A percentile compares a stretch with the other conserved stretches of the same genome.
Conservation (phyloP, 2,329 filamentous ascomycete species). For the Talaromyces atroroseus region DNA sequence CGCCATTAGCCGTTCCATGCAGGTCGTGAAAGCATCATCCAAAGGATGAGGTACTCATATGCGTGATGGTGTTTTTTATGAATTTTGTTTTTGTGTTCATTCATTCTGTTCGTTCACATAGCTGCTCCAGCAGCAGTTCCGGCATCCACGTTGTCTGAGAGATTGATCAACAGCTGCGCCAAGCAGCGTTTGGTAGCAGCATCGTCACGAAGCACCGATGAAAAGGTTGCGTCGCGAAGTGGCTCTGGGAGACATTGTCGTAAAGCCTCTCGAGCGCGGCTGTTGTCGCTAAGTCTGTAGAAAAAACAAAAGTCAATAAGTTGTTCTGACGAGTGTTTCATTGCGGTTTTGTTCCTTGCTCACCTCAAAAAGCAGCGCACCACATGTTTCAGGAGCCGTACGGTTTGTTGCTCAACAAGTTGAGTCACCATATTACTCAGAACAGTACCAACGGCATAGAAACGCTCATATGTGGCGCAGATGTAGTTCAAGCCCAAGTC, state of each 20-base stretch:
- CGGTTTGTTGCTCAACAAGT: constrained; percentile 95
- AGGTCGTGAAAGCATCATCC: constrained; percentile 33
- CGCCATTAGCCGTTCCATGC: constrained; percentile 38
- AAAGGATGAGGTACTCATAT: constrained; percentile 33
- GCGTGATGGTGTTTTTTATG: constrained; percentile 1
- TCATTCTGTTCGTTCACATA: constrained; percentile 27
- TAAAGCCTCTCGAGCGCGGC: constrained; percentile 86
- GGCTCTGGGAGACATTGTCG: constrained; percentile 95
- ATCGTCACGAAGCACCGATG: constrained; percentile 90
- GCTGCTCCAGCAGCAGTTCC: constrained; percentile 32
- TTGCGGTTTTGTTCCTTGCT: constrained; percentile 24
- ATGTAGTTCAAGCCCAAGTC: constrained; percentile 97
- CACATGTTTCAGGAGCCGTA: constrained; percentile 91
- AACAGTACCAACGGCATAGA: constrained; percentile 96
- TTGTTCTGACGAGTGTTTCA: background rate
- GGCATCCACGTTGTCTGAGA: constrained; percentile 78
- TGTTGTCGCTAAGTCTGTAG: constrained; percentile 83
- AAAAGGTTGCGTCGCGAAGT: constrained; percentile 97
- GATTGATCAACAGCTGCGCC: constrained; percentile 92
- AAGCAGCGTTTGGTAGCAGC: constrained; percentile 96
- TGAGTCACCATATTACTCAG: constrained; percentile 98
- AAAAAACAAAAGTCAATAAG: background rate
- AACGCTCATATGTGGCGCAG: constrained; percentile 95
- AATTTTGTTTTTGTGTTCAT: background rate
- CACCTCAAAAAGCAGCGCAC: constrained; percentile 94